Percentiles rank a stretch among this genome's conserved stretches.
phyloP scores from a whole-genome alignment of 2,329 filamentous ascomycete species.

The Ceratocystis alfenasii region DNA sequence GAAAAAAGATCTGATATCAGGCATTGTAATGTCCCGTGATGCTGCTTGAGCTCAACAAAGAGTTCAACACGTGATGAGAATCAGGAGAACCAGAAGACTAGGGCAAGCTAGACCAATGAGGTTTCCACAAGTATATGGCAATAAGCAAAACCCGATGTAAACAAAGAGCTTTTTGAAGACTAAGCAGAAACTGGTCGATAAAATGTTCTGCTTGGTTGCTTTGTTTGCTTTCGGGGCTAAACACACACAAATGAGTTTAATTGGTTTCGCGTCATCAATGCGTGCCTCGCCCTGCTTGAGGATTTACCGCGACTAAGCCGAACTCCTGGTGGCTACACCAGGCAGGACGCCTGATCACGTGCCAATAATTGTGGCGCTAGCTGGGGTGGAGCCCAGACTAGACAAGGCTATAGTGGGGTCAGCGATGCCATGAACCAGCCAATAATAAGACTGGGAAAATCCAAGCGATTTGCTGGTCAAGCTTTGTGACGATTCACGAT shows the following conservation, averaged over 20 bases:
- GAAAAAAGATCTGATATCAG: slow-evolving; percentile 90
- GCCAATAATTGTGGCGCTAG: not conserved
- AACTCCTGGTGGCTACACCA: not conserved
- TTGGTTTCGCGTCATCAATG: slow-evolving; percentile 20
- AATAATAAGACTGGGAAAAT: slow-evolving; percentile 9
- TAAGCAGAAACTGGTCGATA: not conserved
- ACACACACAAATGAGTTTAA: slow-evolving; percentile 12
- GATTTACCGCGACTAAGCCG: slow-evolving; percentile 6
- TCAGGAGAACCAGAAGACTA: not conserved
- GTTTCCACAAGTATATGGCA: not conserved
- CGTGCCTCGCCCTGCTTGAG: not conserved
- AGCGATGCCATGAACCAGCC: not conserved
- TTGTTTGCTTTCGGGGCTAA: not conserved
- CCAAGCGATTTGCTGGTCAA: not conserved
- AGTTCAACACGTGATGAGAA: not conserved
- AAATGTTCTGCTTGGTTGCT: not conserved
- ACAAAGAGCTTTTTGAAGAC: not conserved
- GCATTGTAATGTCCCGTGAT: slow-evolving; percentile 6
- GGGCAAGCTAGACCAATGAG: not conserved
- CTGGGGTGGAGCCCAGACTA: not conserved
- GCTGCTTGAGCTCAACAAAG: slow-evolving; percentile 7
- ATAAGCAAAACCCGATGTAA: not conserved
- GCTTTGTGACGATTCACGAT: slow-evolving; percentile 2
- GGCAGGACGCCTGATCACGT: slow-evolving; percentile 21
- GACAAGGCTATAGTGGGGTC: slow-evolving; percentile 14